These are phyloP conservation scores for Cryptococcus sp. DNA, from an alignment of 1,284 basidiomycete genomes.

Conservation along the genomic window DNA sequence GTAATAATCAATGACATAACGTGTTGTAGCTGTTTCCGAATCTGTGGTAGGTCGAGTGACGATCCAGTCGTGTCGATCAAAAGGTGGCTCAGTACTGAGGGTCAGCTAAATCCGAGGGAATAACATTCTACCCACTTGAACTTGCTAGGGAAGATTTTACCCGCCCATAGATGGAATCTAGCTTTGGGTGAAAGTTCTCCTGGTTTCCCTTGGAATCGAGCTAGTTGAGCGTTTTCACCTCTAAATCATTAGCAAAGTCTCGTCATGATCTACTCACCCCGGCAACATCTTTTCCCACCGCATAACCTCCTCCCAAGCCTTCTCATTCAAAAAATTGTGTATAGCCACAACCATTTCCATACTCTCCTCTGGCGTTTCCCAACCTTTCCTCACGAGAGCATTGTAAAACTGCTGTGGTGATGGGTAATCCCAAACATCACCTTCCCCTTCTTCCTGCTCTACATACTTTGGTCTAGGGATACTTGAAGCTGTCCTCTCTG, in stretches of 20 bases:
- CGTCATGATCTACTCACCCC: conserved; percentile 34
- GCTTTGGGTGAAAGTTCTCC: conserved; percentile 79
- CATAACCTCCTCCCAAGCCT: conserved; percentile 91
- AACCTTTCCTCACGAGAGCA: conserved; percentile 91
- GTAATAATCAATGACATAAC: conserved; percentile 97
- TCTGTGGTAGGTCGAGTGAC: conserved; percentile 62
- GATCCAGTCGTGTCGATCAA: conserved; percentile 99
- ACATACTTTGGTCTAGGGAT: conserved; percentile 69
- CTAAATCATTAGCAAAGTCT: conserved; percentile 11
- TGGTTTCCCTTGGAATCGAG: conserved; percentile 83
- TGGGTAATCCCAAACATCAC: conserved; percentile 84
- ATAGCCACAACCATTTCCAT: conserved; percentile 97
- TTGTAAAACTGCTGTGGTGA: conserved; percentile 99
- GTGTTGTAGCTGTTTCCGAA: conserved; percentile 50
- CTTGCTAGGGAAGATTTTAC: conserved; percentile 76
- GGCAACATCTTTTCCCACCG: conserved; percentile 78
- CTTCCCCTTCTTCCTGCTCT: conserved; percentile 26
- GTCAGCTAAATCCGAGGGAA: neutral
- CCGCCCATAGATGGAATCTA: conserved; percentile 74
- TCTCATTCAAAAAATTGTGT: conserved; percentile 96
- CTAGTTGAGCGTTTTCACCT: conserved; percentile 59
- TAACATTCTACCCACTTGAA: conserved; percentile 65
- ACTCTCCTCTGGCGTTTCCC: conserved; percentile 95
- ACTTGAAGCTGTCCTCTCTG: conserved; percentile 69
- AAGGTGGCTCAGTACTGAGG: conserved; percentile 77